Percentiles rank a stretch among this genome's conserved stretches.
Conservation (phyloP, 257 asterid species). For the Nemophila menziesii region DNA sequence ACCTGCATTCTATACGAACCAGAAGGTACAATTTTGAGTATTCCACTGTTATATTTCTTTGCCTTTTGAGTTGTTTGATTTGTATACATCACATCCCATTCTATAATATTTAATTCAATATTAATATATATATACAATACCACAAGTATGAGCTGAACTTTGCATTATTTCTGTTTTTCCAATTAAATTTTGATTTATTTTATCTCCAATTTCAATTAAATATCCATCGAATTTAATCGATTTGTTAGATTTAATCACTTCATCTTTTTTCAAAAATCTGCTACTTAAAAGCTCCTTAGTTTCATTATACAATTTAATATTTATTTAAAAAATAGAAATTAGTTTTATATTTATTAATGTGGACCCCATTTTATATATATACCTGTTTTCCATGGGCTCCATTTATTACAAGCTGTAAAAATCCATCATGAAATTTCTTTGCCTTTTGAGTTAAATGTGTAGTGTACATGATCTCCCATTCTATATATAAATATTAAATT, state of each 20-base stretch:
- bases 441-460: slow-evolving; percentile 71
- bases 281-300: slow-evolving; percentile 48
- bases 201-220: slow-evolving; percentile 62
- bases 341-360: slow-evolving; percentile 4
- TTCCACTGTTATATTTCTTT: slow-evolving; percentile 19
- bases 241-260: slow-evolving; percentile 45
- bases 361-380: slow-evolving; percentile 6
- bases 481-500: slow-evolving; percentile 25
- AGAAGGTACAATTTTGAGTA: slow-evolving; percentile 16
- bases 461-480: slow-evolving; percentile 93
- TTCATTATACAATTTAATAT: slow-evolving; percentile 55
- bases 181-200: slow-evolving; percentile 13
- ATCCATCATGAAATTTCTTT: slow-evolving; percentile 77
- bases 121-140: slow-evolving; percentile 25
- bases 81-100: slow-evolving; percentile 28
- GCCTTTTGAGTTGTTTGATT: slow-evolving; percentile 16
- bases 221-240: slow-evolving; percentile 48
- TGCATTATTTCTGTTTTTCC: slow-evolving; percentile 18
- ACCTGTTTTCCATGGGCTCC: slow-evolving; percentile 88
- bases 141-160: slow-evolving; percentile 19
- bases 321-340: slow-evolving; percentile 3
- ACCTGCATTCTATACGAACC: slow-evolving; percentile 23
- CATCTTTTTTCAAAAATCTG: slow-evolving; percentile 61
- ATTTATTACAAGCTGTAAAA: slow-evolving; percentile 42
- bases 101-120: slow-evolving; percentile 14